Percentiles rank a stretch among this genome's conserved stretches.
Evolutionary conservation across 257 asterid species (phyloP).

Genomic region (Ajuga chamaepitys): DNA sequence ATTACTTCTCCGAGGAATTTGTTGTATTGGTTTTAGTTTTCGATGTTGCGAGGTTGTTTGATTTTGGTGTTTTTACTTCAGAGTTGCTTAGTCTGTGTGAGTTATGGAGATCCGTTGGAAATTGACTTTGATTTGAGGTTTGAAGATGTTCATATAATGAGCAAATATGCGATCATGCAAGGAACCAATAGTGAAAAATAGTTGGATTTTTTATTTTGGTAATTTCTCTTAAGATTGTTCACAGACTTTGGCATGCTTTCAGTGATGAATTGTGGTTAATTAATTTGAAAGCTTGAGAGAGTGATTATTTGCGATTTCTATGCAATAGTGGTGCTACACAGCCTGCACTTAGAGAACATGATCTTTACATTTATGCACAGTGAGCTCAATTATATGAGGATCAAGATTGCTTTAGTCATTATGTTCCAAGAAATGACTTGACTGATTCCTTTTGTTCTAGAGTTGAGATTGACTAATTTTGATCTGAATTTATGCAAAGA

Average conservation of each 20-base stretch:
- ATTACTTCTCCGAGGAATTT: not conserved
- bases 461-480: not conserved
- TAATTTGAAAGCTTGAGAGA: not conserved
- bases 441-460: not conserved
- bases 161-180: conserved; percentile 4
- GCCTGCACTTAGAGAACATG: not conserved
- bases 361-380: not conserved
- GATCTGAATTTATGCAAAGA: not conserved
- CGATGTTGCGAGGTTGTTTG: conserved; percentile 8
- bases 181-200: not conserved
- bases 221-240: not conserved
- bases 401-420: not conserved
- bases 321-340: not conserved
- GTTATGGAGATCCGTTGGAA: conserved; percentile 18
- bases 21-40: not conserved
- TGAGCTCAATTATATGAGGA: conserved; percentile 2
- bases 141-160: conserved; percentile 1
- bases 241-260: not conserved
- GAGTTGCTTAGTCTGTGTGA: not conserved
- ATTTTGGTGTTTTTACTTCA: not conserved
- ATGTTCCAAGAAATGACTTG: not conserved
- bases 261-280: not conserved
- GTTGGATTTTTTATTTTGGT: not conserved
- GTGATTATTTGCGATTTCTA: not conserved
- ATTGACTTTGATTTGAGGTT: conserved; percentile 9